These are phyloP conservation scores for Cenococcum geophilum DNA, from an alignment of 495 filamentous ascomycete species.

Conservation along the genomic window DNA sequence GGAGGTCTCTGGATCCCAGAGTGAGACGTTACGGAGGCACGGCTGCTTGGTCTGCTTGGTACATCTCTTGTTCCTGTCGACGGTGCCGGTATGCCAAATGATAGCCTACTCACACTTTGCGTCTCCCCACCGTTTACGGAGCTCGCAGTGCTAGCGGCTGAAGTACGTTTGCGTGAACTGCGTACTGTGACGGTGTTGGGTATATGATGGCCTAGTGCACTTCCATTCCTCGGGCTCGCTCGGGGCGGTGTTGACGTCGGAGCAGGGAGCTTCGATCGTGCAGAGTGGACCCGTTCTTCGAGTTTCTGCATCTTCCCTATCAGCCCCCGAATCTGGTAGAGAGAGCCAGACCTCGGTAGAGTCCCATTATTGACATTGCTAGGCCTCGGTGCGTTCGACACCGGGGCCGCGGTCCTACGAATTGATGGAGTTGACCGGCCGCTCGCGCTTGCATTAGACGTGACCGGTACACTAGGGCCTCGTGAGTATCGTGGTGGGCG, in stretches of 20 bases:
- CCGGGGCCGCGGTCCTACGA: conserved; percentile 35
- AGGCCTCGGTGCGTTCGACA: conserved; percentile 24
- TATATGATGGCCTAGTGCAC: conserved; percentile 51
- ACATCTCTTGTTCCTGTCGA: conserved; percentile 31
- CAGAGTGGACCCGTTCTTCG: conserved; percentile 89
- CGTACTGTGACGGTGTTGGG: conserved; percentile 72
- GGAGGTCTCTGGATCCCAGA: conserved; percentile 48
- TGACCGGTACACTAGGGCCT: conserved; percentile 47
- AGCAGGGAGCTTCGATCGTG: conserved; percentile 81
- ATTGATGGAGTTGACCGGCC: conserved; percentile 37
- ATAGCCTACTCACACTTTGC: conserved; percentile 42
- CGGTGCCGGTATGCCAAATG: conserved; percentile 39
- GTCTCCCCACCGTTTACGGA: conserved; percentile 22
- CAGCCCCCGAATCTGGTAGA: conserved; percentile 85
- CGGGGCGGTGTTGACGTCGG: conserved; percentile 76
- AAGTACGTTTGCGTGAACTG: conserved; percentile 59
- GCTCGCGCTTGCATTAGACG: conserved; percentile 36
- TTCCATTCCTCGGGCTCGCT: conserved; percentile 61
- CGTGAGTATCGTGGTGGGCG: conserved; percentile 45
- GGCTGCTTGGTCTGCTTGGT: conserved; percentile 53
- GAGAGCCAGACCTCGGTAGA: conserved; percentile 73
- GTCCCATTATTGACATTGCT: conserved; percentile 28
- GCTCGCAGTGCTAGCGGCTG: conserved; percentile 51
- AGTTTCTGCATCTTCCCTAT: conserved; percentile 95
- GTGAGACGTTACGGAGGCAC: conserved; percentile 52